Conservation (phyloP, 257 asterid genomes). For the Rubia yunnanensis region DNA sequence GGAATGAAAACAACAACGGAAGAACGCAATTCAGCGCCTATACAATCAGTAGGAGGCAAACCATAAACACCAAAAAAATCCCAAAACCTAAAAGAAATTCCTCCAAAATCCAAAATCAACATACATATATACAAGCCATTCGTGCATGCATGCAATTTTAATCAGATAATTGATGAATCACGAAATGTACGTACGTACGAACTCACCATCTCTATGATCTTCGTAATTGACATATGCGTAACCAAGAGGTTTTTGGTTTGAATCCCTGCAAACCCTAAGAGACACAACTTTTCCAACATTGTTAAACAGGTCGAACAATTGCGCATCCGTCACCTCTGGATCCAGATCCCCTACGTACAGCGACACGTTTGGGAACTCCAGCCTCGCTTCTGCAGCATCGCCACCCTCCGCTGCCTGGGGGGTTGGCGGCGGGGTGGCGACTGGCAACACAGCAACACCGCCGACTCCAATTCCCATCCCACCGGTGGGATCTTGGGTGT, state of each 20-base stretch:
- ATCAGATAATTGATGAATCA: too few species aligned
- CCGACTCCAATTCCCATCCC: conserved; percentile 14
- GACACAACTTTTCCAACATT: conserved; percentile 66
- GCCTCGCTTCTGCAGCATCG: neutral
- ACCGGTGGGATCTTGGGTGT: conserved; percentile 18
- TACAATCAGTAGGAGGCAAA: too few species aligned
- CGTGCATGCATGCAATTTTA: neutral
- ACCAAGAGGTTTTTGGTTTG: conserved; percentile 40
- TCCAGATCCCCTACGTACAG: conserved; percentile 84
- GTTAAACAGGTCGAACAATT: conserved; percentile 52
- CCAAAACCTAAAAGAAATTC: too few species aligned
- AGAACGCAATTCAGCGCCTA: neutral
- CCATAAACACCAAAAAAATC: neutral
- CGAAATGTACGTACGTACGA: neutral
- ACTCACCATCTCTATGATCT: conserved; percentile 50
- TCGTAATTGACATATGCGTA: conserved; percentile 71
- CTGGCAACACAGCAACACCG: too few species aligned
- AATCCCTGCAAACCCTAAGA: conserved; percentile 71
- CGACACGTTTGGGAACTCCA: conserved; percentile 27
- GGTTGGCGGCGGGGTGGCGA: conserved; percentile 23
- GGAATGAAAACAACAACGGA: too few species aligned
- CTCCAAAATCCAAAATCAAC: neutral
- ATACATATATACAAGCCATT: too few species aligned
- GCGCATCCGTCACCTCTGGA: conserved; percentile 46
- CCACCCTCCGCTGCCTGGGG: conserved; percentile 1